phyloP scores from a whole-genome alignment of 495 filamentous ascomycete genomes.

The Aspergillus panamensis region DNA sequence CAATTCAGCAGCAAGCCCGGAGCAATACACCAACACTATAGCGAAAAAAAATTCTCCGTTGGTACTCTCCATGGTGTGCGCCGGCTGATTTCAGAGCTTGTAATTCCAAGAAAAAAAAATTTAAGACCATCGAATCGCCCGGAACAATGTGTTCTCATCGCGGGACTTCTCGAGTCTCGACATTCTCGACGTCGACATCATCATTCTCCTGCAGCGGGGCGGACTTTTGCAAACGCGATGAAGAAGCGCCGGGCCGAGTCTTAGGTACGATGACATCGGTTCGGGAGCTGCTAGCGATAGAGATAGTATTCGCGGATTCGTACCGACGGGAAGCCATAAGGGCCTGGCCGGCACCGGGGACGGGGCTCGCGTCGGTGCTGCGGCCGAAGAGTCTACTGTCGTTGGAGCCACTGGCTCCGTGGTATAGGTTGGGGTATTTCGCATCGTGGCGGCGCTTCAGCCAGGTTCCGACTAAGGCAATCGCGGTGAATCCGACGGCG shows the following conservation, averaged over 20 bases:
- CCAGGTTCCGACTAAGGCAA: conserved; percentile 39
- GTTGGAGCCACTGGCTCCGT: conserved; percentile 23
- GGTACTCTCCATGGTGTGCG: background rate
- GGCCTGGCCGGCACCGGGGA: conserved; percentile 9
- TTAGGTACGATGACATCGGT: conserved; percentile 25
- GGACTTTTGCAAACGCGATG: conserved; percentile 27
- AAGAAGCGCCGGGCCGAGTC: conserved; percentile 14
- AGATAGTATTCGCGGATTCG: conserved; percentile 22
- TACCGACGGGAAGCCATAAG: conserved; percentile 14
- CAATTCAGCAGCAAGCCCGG: background rate
- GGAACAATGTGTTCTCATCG: conserved; percentile 4
- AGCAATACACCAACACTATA: background rate
- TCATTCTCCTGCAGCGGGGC: conserved; percentile 17
- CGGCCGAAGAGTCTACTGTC: conserved; percentile 23
- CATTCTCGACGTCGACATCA: too few relatives aligned
- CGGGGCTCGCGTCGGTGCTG: conserved; percentile 19
- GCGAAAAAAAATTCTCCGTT: background rate
- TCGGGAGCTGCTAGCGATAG: conserved; percentile 34
- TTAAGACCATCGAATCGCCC: background rate
- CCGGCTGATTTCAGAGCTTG: background rate
- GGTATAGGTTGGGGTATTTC: conserved; percentile 39
- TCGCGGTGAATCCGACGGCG: conserved; percentile 39
- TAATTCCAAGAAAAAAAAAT: background rate
- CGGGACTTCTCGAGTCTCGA: conserved; percentile 31
- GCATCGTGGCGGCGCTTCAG: conserved; percentile 49